Conservation (phyloP, 2,329 filamentous ascomycete species). For the Scedosporium dehoogii region DNA sequence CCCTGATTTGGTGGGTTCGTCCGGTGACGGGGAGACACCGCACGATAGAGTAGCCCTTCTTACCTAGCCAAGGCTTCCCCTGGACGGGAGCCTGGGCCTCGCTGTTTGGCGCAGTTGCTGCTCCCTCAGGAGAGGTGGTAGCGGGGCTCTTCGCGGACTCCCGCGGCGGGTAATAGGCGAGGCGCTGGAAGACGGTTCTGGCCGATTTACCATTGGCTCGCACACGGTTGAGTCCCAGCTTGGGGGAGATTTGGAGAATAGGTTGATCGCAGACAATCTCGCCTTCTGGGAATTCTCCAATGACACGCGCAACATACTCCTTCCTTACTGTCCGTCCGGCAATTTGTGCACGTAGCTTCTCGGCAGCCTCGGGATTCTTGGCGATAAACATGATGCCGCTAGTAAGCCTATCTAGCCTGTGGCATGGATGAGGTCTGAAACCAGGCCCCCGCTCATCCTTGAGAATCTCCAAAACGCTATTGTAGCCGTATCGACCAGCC, state of each 20-base stretch:
- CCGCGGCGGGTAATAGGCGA: constrained; percentile 72
- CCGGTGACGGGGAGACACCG: constrained; percentile 89
- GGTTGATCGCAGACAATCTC: constrained; percentile 90
- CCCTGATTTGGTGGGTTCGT: constrained; percentile 86
- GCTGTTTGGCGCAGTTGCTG: constrained; percentile 12
- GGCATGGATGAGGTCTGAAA: constrained; percentile 62
- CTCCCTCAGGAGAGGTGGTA: background rate
- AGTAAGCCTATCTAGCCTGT: constrained; percentile 86
- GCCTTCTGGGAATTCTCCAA: constrained; percentile 83
- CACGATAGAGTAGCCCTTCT: constrained; percentile 84
- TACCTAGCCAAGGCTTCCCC: constrained; percentile 33
- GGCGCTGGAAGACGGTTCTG: constrained; percentile 78
- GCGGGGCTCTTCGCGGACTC: background rate
- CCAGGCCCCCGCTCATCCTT: constrained; percentile 55
- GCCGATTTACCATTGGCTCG: constrained; percentile 85
- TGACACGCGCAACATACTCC: constrained; percentile 88
- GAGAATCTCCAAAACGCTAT: constrained; percentile 90
- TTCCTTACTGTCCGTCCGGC: constrained; percentile 76
- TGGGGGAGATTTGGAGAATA: constrained; percentile 87
- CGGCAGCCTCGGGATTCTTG: constrained; percentile 73
- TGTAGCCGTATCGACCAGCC: constrained; percentile 90
- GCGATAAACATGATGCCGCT: constrained; percentile 98
- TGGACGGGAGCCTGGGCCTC: constrained; percentile 12
- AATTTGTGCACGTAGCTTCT: constrained; percentile 67
- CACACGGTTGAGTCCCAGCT: constrained; percentile 89